Conservation (phyloP, 208 protist genomes). For the Phytomonas sp. region DNA sequence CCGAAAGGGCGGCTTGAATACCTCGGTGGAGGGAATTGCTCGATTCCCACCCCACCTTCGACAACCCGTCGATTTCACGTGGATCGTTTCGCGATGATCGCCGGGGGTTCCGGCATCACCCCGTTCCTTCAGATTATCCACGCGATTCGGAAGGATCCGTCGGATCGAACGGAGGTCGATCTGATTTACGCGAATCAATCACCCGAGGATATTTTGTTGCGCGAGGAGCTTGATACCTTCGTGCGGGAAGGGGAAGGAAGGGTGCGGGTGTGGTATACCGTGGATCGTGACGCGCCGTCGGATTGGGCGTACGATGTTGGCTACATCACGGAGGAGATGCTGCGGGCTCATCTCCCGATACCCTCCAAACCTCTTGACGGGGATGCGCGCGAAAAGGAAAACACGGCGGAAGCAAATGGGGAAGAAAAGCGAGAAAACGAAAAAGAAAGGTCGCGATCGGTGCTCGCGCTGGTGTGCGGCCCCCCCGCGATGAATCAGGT, state of each 20-base stretch:
- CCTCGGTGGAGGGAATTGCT: conserved; percentile 29
- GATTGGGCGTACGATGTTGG: conserved; percentile 68
- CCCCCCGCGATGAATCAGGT: conserved; percentile 82
- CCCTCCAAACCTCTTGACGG: conserved; percentile 18
- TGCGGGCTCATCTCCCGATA: conserved; percentile 57
- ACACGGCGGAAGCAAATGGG: conserved; percentile 9
- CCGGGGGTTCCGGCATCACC: conserved; percentile 89
- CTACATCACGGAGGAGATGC: conserved; percentile 65
- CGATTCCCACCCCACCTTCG: conserved; percentile 10
- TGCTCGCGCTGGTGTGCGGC: conserved; percentile 79
- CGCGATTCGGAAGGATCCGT: conserved; percentile 57
- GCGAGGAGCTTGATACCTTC: conserved; percentile 71
- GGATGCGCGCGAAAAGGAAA: conserved; percentile 24
- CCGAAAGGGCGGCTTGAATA: conserved; percentile 89
- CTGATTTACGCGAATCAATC: conserved; percentile 87
- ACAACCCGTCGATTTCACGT: conserved; percentile 17
- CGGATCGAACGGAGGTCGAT: conserved; percentile 74
- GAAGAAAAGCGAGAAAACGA: neutral
- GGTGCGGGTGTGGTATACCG: conserved; percentile 76
- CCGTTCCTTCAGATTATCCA: conserved; percentile 89
- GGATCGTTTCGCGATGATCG: conserved; percentile 55
- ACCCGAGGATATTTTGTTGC: conserved; percentile 88
- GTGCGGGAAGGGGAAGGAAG: conserved; percentile 29
- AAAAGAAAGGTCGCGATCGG: conserved; percentile 4
- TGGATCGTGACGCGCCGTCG: conserved; percentile 29